A percentile compares a stretch with the other conserved stretches of the same genome.
Evolutionary conservation across 495 filamentous ascomycete genomes (phyloP).

Genomic region (Aspergillus coremiiformis): DNA sequence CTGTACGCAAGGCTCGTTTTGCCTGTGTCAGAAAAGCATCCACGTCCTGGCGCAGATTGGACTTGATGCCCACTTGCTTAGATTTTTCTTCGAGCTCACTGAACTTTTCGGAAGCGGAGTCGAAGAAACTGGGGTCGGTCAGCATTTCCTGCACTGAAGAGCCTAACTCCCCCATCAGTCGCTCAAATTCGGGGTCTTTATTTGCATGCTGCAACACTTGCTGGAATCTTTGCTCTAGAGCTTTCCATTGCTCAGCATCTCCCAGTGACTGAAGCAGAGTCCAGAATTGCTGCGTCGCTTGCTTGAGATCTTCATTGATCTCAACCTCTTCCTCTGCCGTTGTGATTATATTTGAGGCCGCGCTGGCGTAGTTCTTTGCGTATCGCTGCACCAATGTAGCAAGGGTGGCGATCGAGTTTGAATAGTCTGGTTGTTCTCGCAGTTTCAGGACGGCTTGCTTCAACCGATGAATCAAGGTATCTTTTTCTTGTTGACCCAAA

Average conservation of each 20-base stretch:
- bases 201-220: conserved; percentile 65
- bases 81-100: conserved; percentile 62
- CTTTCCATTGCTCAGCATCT: conserved; percentile 64
- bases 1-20: conserved; percentile 56
- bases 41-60: conserved; percentile 62
- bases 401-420: conserved; percentile 74
- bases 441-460: conserved; percentile 71
- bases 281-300: conserved; percentile 73
- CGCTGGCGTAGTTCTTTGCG: conserved; percentile 65
- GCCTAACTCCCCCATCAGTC: conserved; percentile 62
- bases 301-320: conserved; percentile 65
- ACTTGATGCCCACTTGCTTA: conserved; percentile 53
- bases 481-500: conserved; percentile 55
- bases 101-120: conserved; percentile 61
- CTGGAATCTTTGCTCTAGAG: conserved; percentile 57
- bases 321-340: conserved; percentile 61
- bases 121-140: conserved; percentile 79
- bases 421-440: conserved; percentile 69
- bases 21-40: conserved; percentile 64
- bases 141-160: conserved; percentile 70
- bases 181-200: conserved; percentile 77
- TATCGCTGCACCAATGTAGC: conserved; percentile 71
- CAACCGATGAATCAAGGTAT: conserved; percentile 65
- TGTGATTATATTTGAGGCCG: conserved; percentile 53
- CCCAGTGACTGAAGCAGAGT: conserved; percentile 70